Conservation (phyloP, 345 rosid genomes). For the Euphorbia peplus region DNA sequence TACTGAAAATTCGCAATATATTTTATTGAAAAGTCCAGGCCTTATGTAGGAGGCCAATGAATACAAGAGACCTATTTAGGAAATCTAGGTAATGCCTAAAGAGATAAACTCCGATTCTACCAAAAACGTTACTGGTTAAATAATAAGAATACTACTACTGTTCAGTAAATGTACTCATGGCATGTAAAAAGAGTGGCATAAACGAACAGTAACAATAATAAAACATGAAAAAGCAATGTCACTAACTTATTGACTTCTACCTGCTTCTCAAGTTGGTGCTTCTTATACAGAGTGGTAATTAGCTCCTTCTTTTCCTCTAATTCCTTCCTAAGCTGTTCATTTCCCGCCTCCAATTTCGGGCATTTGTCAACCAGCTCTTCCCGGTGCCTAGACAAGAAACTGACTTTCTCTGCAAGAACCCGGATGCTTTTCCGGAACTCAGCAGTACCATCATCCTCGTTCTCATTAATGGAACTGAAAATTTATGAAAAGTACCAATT, state of each 20-base stretch:
- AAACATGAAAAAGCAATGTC: too few relatives aligned
- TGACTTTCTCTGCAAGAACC: constrained; percentile 74
- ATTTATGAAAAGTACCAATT: constrained; percentile 21
- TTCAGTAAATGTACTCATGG: too few relatives aligned
- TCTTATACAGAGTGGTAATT: constrained; percentile 66
- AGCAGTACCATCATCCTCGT: constrained; percentile 67
- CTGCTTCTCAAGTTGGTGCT: constrained; percentile 97
- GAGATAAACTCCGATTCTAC: too few relatives aligned
- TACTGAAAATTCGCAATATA: too few relatives aligned
- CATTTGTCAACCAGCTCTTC: constrained; percentile 76
- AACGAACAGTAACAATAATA: not conserved
- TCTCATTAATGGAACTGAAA: constrained; percentile 63
- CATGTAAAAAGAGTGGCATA: not conserved
- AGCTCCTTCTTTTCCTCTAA: constrained; percentile 78
- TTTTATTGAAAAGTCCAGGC: too few relatives aligned
- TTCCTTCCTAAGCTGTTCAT: constrained; percentile 74
- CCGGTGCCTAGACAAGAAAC: constrained; percentile 67
- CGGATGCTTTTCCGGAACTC: constrained; percentile 73
- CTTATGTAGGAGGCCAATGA: too few relatives aligned
- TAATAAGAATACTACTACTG: too few relatives aligned
- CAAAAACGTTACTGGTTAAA: too few relatives aligned
- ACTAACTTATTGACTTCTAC: constrained; percentile 26
- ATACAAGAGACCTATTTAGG: too few relatives aligned
- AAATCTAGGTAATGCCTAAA: too few relatives aligned
- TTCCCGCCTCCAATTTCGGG: constrained; percentile 58